These are phyloP conservation scores for Hyaloscypha finlandica DNA, from an alignment of 495 filamentous ascomycete genomes.

Conservation along the genomic window DNA sequence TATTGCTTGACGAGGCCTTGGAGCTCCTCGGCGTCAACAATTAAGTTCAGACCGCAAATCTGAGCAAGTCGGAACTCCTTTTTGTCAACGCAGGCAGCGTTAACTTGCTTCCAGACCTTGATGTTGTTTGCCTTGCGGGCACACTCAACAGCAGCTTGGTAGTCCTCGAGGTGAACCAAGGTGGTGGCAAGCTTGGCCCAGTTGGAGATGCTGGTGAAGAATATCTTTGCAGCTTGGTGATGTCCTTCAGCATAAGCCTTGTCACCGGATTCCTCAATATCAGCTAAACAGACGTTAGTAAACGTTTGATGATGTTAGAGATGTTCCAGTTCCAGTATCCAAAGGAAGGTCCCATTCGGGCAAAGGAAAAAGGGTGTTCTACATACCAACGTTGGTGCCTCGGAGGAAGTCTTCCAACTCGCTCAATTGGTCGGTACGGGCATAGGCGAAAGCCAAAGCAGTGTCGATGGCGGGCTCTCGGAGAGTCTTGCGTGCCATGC, in stretches of 20 bases:
- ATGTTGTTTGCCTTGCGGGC: slow-evolving; percentile 99
- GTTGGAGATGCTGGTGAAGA: slow-evolving; percentile 97
- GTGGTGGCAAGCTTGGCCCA: slow-evolving; percentile 99
- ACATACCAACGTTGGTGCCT: slow-evolving; percentile 65
- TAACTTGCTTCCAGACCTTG: slow-evolving; percentile 99
- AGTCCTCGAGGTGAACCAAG: slow-evolving; percentile 91
- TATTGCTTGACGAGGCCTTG: slow-evolving; percentile 94
- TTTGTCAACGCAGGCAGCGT: slow-evolving; percentile 94
- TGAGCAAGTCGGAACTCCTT: slow-evolving; percentile 99
- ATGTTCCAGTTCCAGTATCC: too few species aligned
- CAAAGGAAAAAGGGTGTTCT: too few species aligned
- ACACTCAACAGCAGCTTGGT: slow-evolving; percentile 97
- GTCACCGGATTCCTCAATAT: slow-evolving; percentile 94
- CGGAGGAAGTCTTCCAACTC: slow-evolving; percentile 98
- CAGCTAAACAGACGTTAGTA: slow-evolving; percentile 54
- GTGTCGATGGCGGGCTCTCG: slow-evolving; percentile 96
- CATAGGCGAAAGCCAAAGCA: slow-evolving; percentile 88
- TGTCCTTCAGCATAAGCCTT: slow-evolving; percentile 95
- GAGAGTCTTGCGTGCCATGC: slow-evolving; percentile 95
- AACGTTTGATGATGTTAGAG: too few species aligned
- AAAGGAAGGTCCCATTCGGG: too few species aligned
- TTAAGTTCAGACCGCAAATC: slow-evolving; percentile 98
- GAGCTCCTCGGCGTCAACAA: slow-evolving; percentile 97
- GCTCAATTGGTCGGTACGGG: slow-evolving; percentile 83
- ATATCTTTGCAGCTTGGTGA: slow-evolving; percentile 97